A percentile compares a stretch with the other conserved stretches of the same genome.
These are phyloP conservation scores for Neurospora terricola DNA, from an alignment of 495 filamentous ascomycete genomes.

Conservation along the genomic window DNA sequence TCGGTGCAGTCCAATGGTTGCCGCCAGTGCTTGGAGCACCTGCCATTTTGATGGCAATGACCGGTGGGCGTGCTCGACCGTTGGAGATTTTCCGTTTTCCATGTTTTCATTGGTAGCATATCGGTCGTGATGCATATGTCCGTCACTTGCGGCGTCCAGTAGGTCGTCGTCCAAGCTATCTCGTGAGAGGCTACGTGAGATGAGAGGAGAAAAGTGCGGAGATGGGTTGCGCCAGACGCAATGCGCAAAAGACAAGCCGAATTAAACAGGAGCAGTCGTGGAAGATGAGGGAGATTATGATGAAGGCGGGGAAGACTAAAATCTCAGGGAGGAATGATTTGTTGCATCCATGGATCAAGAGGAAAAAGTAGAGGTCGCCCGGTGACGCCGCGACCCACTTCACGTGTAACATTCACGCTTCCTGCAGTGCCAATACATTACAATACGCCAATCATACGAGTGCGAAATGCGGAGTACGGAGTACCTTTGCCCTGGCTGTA, in stretches of 20 bases:
- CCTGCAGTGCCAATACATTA: not conserved
- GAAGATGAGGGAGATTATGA: not conserved
- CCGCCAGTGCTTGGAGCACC: not conserved
- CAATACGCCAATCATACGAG: not conserved
- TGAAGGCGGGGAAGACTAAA: not conserved
- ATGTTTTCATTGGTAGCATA: not conserved
- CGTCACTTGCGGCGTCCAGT: not conserved
- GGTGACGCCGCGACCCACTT: not conserved
- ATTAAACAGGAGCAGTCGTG: not conserved
- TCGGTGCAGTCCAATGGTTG: not conserved
- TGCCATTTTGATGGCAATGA: not conserved
- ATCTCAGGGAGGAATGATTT: not conserved
- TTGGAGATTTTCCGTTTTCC: not conserved
- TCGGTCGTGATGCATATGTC: not conserved
- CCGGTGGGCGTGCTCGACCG: not conserved
- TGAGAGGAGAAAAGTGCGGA: not conserved
- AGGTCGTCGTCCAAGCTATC: not conserved
- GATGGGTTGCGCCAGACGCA: not conserved
- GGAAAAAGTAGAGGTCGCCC: not conserved
- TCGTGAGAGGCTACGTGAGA: not conserved
- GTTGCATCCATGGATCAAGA: not conserved
- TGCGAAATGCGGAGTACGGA: not conserved
- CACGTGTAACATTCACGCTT: not conserved
- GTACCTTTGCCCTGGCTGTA: not conserved
- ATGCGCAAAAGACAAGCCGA: not conserved